Evolutionary conservation across 768 basidiomycete species (phyloP), one percentile per base, ranked within the genome.

Genomic region (Phylloporus sp.): DNA sequence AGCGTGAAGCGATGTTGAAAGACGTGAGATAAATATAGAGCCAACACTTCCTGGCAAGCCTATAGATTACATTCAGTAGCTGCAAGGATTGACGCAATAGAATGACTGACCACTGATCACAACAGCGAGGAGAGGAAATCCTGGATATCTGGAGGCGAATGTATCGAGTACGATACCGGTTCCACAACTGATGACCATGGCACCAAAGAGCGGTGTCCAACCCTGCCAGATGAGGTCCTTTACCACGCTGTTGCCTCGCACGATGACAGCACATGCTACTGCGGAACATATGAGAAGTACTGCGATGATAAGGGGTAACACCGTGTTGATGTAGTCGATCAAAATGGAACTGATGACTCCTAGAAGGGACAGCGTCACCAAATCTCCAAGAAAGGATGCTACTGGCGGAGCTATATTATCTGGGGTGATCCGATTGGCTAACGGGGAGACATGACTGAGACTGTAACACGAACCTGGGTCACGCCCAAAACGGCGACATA

Each of bases 341-440:
- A 95, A 78, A n/a, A 81, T 53, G 3, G 86, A 79, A 6, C 90
- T 85, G n/a, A 86, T 75, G 16, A 73, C 50, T n/a, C 87, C 90
- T 24, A 98, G 73, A 49, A 97, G 82, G 52, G 84, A 77, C 43
- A 99, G 81, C 0, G 95, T 95, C 45, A 98, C 77, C 29, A 99
- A 77, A 62, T 98, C 97, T 5, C 97, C 95, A 2, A 98, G 77
- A 60, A 91, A 92, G 3, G 92, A 82, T 0, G 97, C 97, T 9
- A 98, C 77, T 0, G 97, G 94, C 0, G 97, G 91, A 2, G 95
- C 89, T 58, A 98, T 95, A 67, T 99, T 99, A 65, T 97, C 94
- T 92, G 62, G 7, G 39, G 13, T 28, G 11, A 6, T 3, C 10
- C 20, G 34, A 46, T 61, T 16, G 50, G 24, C 28, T 13, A 8